Conservation (phyloP, 2,329 filamentous ascomycete species). For the Bertia moriformis region DNA sequence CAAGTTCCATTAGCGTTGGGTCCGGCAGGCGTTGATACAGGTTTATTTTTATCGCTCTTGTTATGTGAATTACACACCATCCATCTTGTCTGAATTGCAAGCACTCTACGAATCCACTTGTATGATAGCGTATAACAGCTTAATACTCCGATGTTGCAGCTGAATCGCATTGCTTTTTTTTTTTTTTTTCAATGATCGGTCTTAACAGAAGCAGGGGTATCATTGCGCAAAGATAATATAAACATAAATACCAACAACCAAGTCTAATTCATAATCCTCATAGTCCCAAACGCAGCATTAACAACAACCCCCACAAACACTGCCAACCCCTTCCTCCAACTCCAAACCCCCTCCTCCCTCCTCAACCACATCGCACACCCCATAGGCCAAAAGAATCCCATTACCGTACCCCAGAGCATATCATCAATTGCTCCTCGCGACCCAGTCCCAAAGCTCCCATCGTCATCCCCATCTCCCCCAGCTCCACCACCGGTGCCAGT, state of each 20-base stretch:
- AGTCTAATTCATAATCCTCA: conserved; percentile 1
- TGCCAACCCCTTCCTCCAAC: neutral
- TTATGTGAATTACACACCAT: neutral
- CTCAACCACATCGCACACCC: conserved; percentile 1
- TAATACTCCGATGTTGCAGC: too few relatives aligned
- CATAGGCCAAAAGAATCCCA: conserved; percentile 1
- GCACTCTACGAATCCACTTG: neutral
- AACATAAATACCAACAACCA: neutral
- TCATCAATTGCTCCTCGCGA: neutral
- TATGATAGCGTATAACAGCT: neutral
- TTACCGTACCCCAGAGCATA: neutral
- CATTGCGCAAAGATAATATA: neutral
- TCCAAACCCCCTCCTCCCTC: conserved; percentile 1
- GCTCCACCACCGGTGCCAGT: neutral
- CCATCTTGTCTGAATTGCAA: neutral
- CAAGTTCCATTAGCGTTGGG: conserved; percentile 42
- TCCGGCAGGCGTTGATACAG: neutral
- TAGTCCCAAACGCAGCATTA: conserved; percentile 1
- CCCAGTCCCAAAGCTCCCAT: neutral
- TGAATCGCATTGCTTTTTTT: too few relatives aligned
- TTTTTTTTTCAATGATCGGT: too few relatives aligned
- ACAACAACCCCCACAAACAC: neutral
- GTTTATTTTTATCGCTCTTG: neutral
- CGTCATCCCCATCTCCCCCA: neutral
- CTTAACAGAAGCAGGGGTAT: conserved; percentile 1